phyloP scores from a whole-genome alignment of 805 yeast genomes.

The Ogataea saltuana region DNA sequence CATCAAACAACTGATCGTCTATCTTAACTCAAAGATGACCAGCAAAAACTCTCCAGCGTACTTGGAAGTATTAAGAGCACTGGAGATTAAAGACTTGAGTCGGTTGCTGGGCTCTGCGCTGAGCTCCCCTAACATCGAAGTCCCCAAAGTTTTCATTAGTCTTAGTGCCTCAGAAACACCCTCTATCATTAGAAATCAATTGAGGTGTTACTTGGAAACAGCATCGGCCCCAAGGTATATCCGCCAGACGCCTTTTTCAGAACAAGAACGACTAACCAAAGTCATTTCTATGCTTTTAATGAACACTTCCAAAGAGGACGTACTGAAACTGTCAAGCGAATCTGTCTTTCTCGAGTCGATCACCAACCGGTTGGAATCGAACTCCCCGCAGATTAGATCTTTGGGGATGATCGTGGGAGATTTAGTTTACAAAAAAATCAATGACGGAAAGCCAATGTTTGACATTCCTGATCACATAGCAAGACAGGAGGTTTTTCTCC shows the following conservation, averaged over 20 bases:
- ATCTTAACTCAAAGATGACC: conserved; percentile 2
- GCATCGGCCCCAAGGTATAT: conserved; percentile 26
- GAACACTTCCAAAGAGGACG: conserved; percentile 24
- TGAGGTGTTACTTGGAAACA: background rate
- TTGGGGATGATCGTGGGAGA: conserved; percentile 64
- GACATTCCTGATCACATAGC: conserved; percentile 25
- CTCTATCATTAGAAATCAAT: background rate
- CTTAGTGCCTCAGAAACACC: background rate
- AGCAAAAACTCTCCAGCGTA: conserved; percentile 6
- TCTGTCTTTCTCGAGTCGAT: conserved; percentile 48
- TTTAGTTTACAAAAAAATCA: conserved; percentile 37
- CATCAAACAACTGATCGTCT: conserved; percentile 7
- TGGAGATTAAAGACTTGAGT: conserved; percentile 14
- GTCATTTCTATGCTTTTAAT: conserved; percentile 42
- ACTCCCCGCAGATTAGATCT: conserved; percentile 44
- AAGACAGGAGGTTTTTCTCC: conserved; percentile 20
- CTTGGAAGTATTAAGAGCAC: conserved; percentile 2
- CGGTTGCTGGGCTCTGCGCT: conserved; percentile 1
- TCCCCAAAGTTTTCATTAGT: conserved; percentile 7
- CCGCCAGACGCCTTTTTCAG: conserved; percentile 36
- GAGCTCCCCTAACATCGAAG: conserved; percentile 5
- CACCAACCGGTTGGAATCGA: conserved; percentile 55
- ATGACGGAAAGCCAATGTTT: conserved; percentile 37
- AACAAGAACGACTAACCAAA: conserved; percentile 52
- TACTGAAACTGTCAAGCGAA: conserved; percentile 37